Base-by-base conservation (phyloP, 495 filamentous ascomycete genomes). In the Daldinia concentrica region DNA sequence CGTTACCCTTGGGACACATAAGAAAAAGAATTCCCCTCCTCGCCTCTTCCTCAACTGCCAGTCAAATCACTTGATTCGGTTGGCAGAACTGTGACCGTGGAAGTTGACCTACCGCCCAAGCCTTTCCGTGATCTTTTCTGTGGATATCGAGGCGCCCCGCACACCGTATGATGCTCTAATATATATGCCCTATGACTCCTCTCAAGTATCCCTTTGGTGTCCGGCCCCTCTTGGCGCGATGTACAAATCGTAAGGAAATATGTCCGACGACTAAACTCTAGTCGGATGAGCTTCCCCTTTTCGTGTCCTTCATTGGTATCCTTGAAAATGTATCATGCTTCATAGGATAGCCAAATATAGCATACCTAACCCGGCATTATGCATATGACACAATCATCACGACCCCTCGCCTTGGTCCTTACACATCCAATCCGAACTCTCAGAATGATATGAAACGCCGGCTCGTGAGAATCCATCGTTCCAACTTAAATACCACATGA, bases 171-270 rank as follows among this genome's bases (percentile, higher is more conserved):
- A 73, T 73, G 71, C 71, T 72, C 64, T 73, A 71, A 57, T 65
- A 69, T 69, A 73, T 73, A 73, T 73, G 66, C 66, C 65, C 34
- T 57, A 69, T 17, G 57, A 69, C 71, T 69, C 71, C 66, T 66
- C 41, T 73, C 43, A 48, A 48, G 43, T 48, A 11, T 34, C 70
- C 64, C 62, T 52, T 57, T 61, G 61, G 61, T 68, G 22, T 45
- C 52, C 22, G 24, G 19, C 36, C 60, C 50, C 50, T 34, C 32
- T n/a, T 52, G 32, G 32, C 56, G 54, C 63, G 65, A 55, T 66
- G 54, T 62, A 66, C 60, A 68, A 43, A 73, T 58, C 41, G 39
- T 60, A 66, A 69, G 41, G 62, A 73, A 73, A 69, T 62, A 27
- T 36, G 50, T 11, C 57, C 51, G 30, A 32, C 39, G 54, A 62